Conservation (phyloP, 2,329 filamentous ascomycete species). For the Aspergillus ochraceoroseus region DNA sequence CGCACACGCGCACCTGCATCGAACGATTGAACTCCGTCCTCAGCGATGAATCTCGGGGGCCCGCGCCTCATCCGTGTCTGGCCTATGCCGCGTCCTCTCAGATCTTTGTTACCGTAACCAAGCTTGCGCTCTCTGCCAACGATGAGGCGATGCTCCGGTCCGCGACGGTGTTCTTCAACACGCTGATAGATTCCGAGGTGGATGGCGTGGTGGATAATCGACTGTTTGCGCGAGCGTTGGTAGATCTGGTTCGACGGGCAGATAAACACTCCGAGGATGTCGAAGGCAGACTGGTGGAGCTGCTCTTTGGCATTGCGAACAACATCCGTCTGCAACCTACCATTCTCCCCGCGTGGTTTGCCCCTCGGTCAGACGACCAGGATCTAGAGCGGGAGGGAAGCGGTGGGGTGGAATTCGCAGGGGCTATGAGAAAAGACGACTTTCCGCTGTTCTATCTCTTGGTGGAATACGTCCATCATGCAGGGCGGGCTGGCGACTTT, state of each 20-base stretch:
- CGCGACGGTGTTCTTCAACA: conserved; percentile 80
- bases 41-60: conserved; percentile 80
- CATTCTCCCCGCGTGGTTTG: conserved; percentile 90
- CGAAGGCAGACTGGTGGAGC: conserved; percentile 82
- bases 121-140: conserved; percentile 79
- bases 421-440: conserved; percentile 80
- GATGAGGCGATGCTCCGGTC: conserved; percentile 82
- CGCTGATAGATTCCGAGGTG: conserved; percentile 91
- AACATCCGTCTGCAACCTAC: conserved; percentile 88
- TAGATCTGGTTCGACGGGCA: conserved; percentile 76
- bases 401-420: conserved; percentile 67
- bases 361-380: conserved; percentile 48
- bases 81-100: conserved; percentile 79
- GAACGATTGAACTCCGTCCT: conserved; percentile 62
- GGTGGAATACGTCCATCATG: conserved; percentile 94
- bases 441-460: conserved; percentile 94
- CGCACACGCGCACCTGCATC: conserved; percentile 50
- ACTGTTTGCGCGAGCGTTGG: conserved; percentile 78
- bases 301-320: conserved; percentile 92
- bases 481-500: conserved; percentile 92
- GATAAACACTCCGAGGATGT: conserved; percentile 64
- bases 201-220: conserved; percentile 88
- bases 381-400: conserved; percentile 40
- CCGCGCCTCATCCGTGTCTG: conserved; percentile 86
- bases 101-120: conserved; percentile 82